Evolutionary conservation across 2,329 filamentous ascomycete genomes (phyloP).

Genomic region (Rasamsonia emersonii): DNA sequence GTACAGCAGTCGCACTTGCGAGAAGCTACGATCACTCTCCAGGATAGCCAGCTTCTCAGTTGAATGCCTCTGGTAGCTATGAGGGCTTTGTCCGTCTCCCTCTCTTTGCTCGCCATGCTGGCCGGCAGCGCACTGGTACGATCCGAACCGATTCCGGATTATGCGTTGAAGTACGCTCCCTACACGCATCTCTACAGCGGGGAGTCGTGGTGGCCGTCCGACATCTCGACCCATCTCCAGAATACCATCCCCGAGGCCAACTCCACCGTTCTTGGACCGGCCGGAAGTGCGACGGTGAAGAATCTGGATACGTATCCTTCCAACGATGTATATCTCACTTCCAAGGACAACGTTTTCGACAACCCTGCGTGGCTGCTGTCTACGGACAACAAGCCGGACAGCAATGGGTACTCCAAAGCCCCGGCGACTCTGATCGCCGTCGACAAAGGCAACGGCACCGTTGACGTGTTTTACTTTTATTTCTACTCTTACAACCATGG

Average conservation of each 20-base stretch:
- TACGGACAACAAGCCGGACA: conserved; percentile 3
- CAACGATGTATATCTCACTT: conserved; percentile 1
- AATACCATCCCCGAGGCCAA: conserved; percentile 3
- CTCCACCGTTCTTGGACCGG: not conserved
- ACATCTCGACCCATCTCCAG: conserved; percentile 2
- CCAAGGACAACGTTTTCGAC: conserved; percentile 1
- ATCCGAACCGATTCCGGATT: not conserved
- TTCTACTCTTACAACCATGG: conserved; percentile 7
- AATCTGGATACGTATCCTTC: not conserved
- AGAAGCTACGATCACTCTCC: no score
- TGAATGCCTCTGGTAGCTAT: no score
- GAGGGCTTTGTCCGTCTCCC: no score
- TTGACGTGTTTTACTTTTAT: conserved; percentile 6
- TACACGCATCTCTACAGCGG: conserved; percentile 4
- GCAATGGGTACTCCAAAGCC: conserved; percentile 1
- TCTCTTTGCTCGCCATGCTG: conserved; percentile 2
- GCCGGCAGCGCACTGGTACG: no score
- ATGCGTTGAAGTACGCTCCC: conserved; percentile 4
- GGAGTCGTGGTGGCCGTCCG: conserved; percentile 5
- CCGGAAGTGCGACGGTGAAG: not conserved
- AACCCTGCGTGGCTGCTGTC: conserved; percentile 4
- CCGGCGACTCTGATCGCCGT: conserved; percentile 3
- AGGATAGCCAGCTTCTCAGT: no score
- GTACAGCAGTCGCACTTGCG: no score
- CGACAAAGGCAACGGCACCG: conserved; percentile 4